A percentile compares a stretch with the other conserved stretches of the same genome.
phyloP scores from a whole-genome alignment of 2,329 filamentous ascomycete genomes.

The Hymenoscyphus fructigenus region DNA sequence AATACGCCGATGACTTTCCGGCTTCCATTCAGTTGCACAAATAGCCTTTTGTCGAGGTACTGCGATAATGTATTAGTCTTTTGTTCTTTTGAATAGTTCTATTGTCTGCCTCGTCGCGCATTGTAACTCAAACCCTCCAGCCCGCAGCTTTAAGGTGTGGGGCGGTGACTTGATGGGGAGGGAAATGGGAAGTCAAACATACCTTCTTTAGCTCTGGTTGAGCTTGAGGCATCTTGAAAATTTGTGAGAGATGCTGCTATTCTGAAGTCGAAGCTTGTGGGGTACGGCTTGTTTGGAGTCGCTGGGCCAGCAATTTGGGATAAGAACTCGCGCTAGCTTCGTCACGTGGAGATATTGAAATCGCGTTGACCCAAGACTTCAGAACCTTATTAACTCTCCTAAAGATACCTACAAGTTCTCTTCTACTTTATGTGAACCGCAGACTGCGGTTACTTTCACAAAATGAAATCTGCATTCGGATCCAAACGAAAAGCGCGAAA shows the following conservation, averaged over 20 bases:
- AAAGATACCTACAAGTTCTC: not conserved
- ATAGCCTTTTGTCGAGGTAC: constrained; percentile 99
- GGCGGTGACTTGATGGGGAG: not conserved
- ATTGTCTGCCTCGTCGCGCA: constrained; percentile 4
- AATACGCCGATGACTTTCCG: constrained; percentile 94
- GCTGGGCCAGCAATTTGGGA: constrained; percentile 6
- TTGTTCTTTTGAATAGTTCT: constrained; percentile 57
- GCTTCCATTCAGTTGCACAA: constrained; percentile 96
- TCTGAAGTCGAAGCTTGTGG: constrained; percentile 10
- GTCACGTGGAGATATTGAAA: constrained; percentile 33
- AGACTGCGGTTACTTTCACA: not conserved
- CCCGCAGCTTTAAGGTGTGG: not conserved
- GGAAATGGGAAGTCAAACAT: constrained; percentile 33
- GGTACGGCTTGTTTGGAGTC: not conserved
- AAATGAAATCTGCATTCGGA: constrained; percentile 44
- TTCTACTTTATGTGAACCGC: not conserved
- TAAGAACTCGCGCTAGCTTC: constrained; percentile 18
- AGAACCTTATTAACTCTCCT: not conserved
- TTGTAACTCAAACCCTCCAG: constrained; percentile 11
- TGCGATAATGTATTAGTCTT: constrained; percentile 42
- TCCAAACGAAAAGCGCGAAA: constrained; percentile 71
- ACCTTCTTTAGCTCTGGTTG: constrained; percentile 99
- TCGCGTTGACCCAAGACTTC: constrained; percentile 5
- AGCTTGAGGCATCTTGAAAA: constrained; percentile 81
- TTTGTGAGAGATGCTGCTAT: constrained; percentile 14